Evolutionary conservation across 169 alveolate species (phyloP), one percentile per base, ranked within the genome.

Genomic region (Plasmodium relictum): DNA sequence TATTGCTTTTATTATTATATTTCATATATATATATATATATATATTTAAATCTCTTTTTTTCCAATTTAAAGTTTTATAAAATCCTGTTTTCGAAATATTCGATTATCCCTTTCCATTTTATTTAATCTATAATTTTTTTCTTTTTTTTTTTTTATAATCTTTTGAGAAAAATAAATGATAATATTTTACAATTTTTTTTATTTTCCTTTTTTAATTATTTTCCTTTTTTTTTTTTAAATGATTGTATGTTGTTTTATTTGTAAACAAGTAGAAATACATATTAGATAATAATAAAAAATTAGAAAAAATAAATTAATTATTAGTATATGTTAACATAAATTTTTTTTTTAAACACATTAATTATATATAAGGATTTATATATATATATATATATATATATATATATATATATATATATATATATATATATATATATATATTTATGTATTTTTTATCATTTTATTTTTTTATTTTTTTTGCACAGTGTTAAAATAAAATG

Each of bases 181-280:
- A 48, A 48, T 14, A 48, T 10, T 69, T 69, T 14, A 10, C 41
- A 41, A 20, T 69, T 69, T 69, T 69, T 16, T 16, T 31, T 31
- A n/a, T n/a, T n/a, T n/a, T n/a, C n/a, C n/a, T 31, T 31, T 2
- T 3, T 31, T 31, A 31, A 31, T 3, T 2, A 2, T 31, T 31
- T 31, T 6, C 37, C 44, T n/a, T 62, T 41, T 69, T 69, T 69
- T 69, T 69, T 69, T 39, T 12, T 16, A 31, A n/a, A 69, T 69
- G 44, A 31, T 69, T 18, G 45, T 54, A 69, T 31, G 83, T 45
- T 50, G 16, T 12, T 42, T 16, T 50, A 9, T 45, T 54, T 71
- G 68, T 37, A 22, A 16, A 58, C 26, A 37, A 14, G 50, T 59
- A 50, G 16, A 50, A 58, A 16, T 48, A 59, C 39, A 20, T 48